phyloP scores from a whole-genome alignment of 2,329 filamentous ascomycete genomes.

The Curvularia spicifera region DNA sequence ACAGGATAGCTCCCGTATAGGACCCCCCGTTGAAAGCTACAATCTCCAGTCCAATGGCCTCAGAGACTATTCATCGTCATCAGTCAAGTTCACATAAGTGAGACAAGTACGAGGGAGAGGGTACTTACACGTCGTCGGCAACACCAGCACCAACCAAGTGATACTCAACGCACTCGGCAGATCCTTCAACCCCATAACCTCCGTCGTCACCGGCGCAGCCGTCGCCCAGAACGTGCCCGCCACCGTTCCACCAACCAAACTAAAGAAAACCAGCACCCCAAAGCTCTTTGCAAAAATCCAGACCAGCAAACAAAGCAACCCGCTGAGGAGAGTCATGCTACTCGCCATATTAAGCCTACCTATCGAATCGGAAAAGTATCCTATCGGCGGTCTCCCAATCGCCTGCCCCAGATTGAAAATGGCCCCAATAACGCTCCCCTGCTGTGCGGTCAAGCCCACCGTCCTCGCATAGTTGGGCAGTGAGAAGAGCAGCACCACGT shows the following conservation, averaged over 20 bases:
- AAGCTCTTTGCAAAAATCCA: slow-evolving; percentile 75
- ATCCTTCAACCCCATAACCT: slow-evolving; percentile 73
- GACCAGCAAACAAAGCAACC: slow-evolving; percentile 70
- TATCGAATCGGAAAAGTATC: slow-evolving; percentile 71
- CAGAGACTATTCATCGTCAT: slow-evolving; percentile 49
- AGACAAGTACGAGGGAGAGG: background rate
- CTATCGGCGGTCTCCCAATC: slow-evolving; percentile 73
- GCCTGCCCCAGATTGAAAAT: slow-evolving; percentile 72
- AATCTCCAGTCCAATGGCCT: slow-evolving; percentile 63
- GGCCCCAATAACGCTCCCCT: slow-evolving; percentile 75
- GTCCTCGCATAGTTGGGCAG: slow-evolving; percentile 74
- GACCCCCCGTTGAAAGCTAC: slow-evolving; percentile 55
- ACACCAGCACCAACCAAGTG: slow-evolving; percentile 72
- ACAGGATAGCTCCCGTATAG: slow-evolving; percentile 66
- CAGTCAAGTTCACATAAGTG: slow-evolving; percentile 1
- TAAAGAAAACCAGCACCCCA: slow-evolving; percentile 73
- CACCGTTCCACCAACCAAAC: slow-evolving; percentile 69
- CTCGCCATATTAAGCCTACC: slow-evolving; percentile 77
- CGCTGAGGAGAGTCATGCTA: slow-evolving; percentile 68
- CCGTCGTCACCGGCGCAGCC: slow-evolving; percentile 72
- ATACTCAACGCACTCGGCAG: slow-evolving; percentile 74
- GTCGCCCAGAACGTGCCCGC: slow-evolving; percentile 72
- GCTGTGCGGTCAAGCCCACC: slow-evolving; percentile 69
- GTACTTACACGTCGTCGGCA: slow-evolving; percentile 68
- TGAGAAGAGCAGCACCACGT: slow-evolving; percentile 78